Evolutionary conservation across 345 rosid species (phyloP).

Genomic region (Eutrema yunnanense): DNA sequence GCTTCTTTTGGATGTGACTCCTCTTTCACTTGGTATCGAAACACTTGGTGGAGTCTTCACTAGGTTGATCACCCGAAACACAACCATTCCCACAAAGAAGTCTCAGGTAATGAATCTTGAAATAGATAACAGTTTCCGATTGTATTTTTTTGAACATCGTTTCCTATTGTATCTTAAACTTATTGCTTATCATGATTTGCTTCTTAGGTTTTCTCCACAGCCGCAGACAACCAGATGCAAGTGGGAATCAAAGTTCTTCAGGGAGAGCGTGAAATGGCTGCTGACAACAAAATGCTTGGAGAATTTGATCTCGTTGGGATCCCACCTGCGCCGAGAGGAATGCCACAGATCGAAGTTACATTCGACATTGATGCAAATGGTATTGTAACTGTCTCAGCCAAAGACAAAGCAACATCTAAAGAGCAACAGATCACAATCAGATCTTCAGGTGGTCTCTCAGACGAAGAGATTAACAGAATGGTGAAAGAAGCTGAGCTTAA

Average conservation of each 20-base stretch:
- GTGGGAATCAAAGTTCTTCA: slow-evolving; percentile 46
- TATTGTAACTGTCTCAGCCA: slow-evolving; percentile 42
- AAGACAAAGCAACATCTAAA: slow-evolving; percentile 39
- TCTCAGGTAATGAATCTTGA: slow-evolving; percentile 34
- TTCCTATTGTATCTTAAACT: not conserved
- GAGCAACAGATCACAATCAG: slow-evolving; percentile 47
- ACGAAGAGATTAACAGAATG: slow-evolving; percentile 45
- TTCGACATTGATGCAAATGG: slow-evolving; percentile 51
- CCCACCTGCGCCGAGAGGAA: slow-evolving; percentile 42
- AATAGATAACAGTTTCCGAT: not conserved
- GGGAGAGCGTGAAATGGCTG: slow-evolving; percentile 46
- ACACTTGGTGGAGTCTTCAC: slow-evolving; percentile 55
- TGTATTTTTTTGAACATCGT: not conserved
- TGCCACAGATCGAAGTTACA: slow-evolving; percentile 45
- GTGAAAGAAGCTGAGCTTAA: slow-evolving; percentile 46
- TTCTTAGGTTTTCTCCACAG: slow-evolving; percentile 44
- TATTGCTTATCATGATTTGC: not conserved
- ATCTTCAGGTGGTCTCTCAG: slow-evolving; percentile 42
- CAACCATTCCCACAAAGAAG: slow-evolving; percentile 58
- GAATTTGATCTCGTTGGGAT: slow-evolving; percentile 44
- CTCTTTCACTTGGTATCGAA: slow-evolving; percentile 46
- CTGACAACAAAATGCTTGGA: slow-evolving; percentile 46
- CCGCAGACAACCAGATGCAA: slow-evolving; percentile 43
- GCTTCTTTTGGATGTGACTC: slow-evolving; percentile 42
- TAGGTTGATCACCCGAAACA: slow-evolving; percentile 42